Evolutionary conservation across 148 eudicot species (phyloP), one percentile per base, ranked within the genome.

Genomic region (Dianthus caryophyllus): DNA sequence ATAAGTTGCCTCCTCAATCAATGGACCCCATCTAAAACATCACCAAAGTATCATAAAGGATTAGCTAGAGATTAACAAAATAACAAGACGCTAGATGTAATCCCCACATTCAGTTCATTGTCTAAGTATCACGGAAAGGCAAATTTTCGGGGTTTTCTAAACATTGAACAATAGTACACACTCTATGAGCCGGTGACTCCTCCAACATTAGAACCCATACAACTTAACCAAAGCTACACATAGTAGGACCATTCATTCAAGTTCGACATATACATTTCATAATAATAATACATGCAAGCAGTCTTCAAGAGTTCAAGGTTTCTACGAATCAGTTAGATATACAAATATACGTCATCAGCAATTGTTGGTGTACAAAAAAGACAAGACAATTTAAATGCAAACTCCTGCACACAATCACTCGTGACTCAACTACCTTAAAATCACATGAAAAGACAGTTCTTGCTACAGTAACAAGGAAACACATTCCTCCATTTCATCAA

Each of bases 1-100:
- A 85, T 88, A 91, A 48, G 97, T 91, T 18, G 97, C 97, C 76
- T 86, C 85, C 68, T 91, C 97, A 10, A 88, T 48, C 43, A 82
- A 83, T 18, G 97, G 92, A 33, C 97, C 97, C 97, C 97, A 91
- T 72, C 97, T 91, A 61, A 51, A 60, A 63, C 52, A 41, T 62
- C 6, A 59, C 33, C 51, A 31, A 61, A 48, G 8, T 9, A 61
- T 52, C 68, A 44, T 2, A 65, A 1, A 15, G 51, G 30, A 50
- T 44, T 47, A 10, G 61, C 9, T 50, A 64, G 39, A 46, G 15
- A 58, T 15, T 54, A 24, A 1, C 17, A 14, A 33, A 12, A 24
- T 25, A 25, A 9, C 56, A 21, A 22, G 27, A 26, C 27, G 15
- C 59, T 2, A 26, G 26, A 54, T 54, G 31, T 7, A 12, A 25